These are phyloP conservation scores for Malania oleifera DNA, from an alignment of 164 flowering plant genomes.

Conservation along the genomic window DNA sequence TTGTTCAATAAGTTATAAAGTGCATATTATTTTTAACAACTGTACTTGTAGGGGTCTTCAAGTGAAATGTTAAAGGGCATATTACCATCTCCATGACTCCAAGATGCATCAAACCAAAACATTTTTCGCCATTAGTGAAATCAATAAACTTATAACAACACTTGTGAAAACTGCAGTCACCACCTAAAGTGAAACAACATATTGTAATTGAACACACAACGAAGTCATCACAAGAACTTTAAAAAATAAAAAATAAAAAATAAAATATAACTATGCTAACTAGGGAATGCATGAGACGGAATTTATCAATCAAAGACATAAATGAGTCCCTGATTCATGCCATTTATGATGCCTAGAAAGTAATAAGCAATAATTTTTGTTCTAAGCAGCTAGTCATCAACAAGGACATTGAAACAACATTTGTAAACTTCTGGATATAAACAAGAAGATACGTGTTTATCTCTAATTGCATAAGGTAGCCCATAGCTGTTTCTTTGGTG, in stretches of 20 bases:
- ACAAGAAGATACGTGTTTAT: not conserved
- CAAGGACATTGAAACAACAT: no score
- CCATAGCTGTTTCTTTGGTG: constrained; percentile 4
- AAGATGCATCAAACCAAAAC: constrained; percentile 10
- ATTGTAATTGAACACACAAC: constrained; percentile 1
- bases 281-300: not conserved
- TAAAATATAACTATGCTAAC: not conserved
- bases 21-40: constrained; percentile 10
- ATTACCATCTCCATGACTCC: constrained; percentile 4
- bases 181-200: not conserved
- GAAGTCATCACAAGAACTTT: constrained; percentile 10
- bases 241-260: no score
- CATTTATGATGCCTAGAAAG: no score
- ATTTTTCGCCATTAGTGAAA: constrained; percentile 7
- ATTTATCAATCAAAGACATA: not conserved
- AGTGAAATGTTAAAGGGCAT: constrained; percentile 1
- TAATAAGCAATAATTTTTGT: no score
- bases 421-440: no score
- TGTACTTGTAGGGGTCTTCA: not conserved
- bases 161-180: not conserved
- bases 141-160: constrained; percentile 9
- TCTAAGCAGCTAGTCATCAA: no score
- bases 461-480: not conserved
- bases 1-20: constrained; percentile 5
- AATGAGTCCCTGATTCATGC: not conserved